These are phyloP conservation scores for Globisporangium sylvaticum DNA, from an alignment of 352 stramenopile genomes.

Conservation along the genomic window DNA sequence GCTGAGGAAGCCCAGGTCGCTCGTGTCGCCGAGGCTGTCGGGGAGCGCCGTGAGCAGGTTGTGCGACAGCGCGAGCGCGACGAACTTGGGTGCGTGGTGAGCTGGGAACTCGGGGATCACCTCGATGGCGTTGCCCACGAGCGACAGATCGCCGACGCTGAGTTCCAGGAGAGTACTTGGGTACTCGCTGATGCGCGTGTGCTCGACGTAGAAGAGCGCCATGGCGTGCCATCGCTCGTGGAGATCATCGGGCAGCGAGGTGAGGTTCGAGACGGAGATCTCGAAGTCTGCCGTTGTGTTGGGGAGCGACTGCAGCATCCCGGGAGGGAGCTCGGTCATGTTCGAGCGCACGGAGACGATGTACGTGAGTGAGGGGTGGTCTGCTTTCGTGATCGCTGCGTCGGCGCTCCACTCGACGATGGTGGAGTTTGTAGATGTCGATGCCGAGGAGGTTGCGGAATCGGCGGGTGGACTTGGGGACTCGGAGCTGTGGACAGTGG, in stretches of 20 bases:
- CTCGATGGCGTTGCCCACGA: conserved; percentile 30
- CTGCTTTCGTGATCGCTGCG: conserved; percentile 24
- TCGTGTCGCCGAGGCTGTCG: conserved; percentile 16
- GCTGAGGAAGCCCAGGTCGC: conserved; percentile 28
- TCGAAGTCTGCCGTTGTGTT: conserved; percentile 32
- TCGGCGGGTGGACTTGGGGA: conserved; percentile 24
- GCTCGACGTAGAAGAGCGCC: conserved; percentile 24
- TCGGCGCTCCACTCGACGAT: conserved; percentile 31
- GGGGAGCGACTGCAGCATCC: conserved; percentile 30
- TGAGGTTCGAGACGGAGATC: conserved; percentile 27
- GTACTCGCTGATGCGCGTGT: conserved; percentile 8
- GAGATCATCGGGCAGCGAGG: conserved; percentile 17
- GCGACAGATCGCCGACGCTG: conserved; percentile 27
- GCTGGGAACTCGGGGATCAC: conserved; percentile 21
- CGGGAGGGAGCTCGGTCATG: conserved; percentile 40
- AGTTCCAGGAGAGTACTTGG: conserved; percentile 6
- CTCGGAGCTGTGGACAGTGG: conserved; percentile 37
- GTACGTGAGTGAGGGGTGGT: conserved; percentile 35
- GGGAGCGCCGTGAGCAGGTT: conserved; percentile 28
- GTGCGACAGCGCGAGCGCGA: conserved; percentile 21
- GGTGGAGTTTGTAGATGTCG: conserved; percentile 57
- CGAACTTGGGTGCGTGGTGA: conserved; percentile 11
- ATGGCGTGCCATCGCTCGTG: conserved; percentile 21
- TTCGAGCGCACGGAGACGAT: conserved; percentile 43
- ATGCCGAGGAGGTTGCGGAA: conserved; percentile 43